These are phyloP conservation scores for Candida michaelii DNA, from an alignment of 805 yeast species.

Conservation along the genomic window DNA sequence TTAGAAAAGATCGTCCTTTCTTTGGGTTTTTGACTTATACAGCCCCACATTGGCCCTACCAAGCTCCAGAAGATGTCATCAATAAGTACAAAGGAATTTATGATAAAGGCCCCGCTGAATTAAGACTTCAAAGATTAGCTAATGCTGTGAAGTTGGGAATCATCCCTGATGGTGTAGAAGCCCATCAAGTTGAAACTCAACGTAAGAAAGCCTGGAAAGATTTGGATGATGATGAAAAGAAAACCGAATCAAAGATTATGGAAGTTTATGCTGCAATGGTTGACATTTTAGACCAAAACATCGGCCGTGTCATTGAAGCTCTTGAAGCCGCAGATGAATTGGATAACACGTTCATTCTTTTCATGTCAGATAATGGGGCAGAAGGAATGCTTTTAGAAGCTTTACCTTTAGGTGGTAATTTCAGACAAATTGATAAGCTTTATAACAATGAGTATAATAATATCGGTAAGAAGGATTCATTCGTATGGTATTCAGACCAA, in stretches of 20 bases:
- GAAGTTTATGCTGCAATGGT: slow-evolving; percentile 67
- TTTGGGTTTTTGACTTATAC: slow-evolving; percentile 56
- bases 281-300: slow-evolving; percentile 49
- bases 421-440: not conserved
- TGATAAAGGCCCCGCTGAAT: slow-evolving; percentile 48
- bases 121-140: slow-evolving; percentile 39
- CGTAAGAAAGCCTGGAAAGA: slow-evolving; percentile 46
- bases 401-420: slow-evolving; percentile 32
- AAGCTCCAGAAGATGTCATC: slow-evolving; percentile 51
- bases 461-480: slow-evolving; percentile 49
- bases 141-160: slow-evolving; percentile 47
- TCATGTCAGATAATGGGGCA: slow-evolving; percentile 67
- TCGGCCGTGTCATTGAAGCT: slow-evolving; percentile 48
- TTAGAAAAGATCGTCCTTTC: slow-evolving; percentile 48
- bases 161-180: slow-evolving; percentile 41
- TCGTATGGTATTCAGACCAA: slow-evolving; percentile 52
- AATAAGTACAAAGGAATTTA: slow-evolving; percentile 49
- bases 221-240: slow-evolving; percentile 35
- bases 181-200: slow-evolving; percentile 46
- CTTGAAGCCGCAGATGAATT: slow-evolving; percentile 43
- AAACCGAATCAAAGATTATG: slow-evolving; percentile 46
- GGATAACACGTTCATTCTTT: slow-evolving; percentile 56
- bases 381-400: slow-evolving; percentile 62
- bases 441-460: slow-evolving; percentile 47
- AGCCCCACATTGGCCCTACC: slow-evolving; percentile 70